phyloP scores from a whole-genome alignment of 352 stramenopile genomes.

The Blastocystis sp. region DNA sequence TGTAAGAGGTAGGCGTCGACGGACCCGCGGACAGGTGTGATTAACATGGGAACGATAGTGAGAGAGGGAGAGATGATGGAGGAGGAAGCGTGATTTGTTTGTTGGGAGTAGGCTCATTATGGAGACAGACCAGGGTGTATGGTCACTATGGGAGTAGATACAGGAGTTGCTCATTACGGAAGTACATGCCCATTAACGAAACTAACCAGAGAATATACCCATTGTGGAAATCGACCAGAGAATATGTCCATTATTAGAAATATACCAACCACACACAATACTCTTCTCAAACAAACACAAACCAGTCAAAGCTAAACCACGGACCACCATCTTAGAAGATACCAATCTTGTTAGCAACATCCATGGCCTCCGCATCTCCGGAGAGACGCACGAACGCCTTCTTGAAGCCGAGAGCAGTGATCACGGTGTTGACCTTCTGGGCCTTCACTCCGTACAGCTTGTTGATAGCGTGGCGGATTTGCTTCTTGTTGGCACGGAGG shows the following conservation, averaged over 20 bases:
- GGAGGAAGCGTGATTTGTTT: neutral
- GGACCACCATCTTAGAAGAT: slow-evolving; percentile 84
- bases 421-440: slow-evolving; percentile 98
- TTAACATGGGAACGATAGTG: slow-evolving; percentile 30
- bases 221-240: too few relatives aligned
- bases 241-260: too few relatives aligned
- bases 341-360: slow-evolving; percentile 98
- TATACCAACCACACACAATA: slow-evolving; percentile 16
- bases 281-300: too few relatives aligned
- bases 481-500: slow-evolving; percentile 96
- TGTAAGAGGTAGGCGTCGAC: slow-evolving; percentile 23
- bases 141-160: too few relatives aligned
- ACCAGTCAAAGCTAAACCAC: slow-evolving; percentile 46
- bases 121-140: too few relatives aligned
- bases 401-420: slow-evolving; percentile 95
- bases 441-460: slow-evolving; percentile 98
- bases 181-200: too few relatives aligned
- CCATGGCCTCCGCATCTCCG: slow-evolving; percentile 95
- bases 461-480: slow-evolving; percentile 99
- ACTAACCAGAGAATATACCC: too few relatives aligned
- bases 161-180: neutral
- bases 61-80: neutral
- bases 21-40: slow-evolving; percentile 27
- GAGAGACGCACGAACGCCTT: slow-evolving; percentile 98
- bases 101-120: too few relatives aligned